Evolutionary conservation across 345 rosid species (phyloP).

Genomic region (Camelina laxa): DNA sequence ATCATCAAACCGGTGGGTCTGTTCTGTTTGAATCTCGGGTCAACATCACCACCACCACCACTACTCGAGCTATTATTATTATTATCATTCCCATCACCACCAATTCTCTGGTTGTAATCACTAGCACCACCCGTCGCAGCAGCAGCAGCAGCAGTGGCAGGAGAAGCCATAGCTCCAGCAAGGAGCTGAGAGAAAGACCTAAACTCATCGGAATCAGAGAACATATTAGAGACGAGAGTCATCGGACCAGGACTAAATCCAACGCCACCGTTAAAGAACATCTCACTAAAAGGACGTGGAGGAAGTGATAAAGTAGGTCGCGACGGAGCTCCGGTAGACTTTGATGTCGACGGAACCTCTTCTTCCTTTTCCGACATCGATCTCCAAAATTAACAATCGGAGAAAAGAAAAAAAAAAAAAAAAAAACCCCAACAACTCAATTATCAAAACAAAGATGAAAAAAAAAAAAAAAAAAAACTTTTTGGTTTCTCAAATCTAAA

Average conservation of each 20-base stretch:
- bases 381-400: constrained; percentile 15
- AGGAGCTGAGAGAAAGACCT: constrained; percentile 86
- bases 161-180: constrained; percentile 78
- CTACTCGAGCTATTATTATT: constrained; percentile 6
- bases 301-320: constrained; percentile 70
- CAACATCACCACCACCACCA: constrained; percentile 35
- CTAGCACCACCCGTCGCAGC: not conserved
- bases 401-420: not conserved
- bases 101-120: constrained; percentile 25
- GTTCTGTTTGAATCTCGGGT: constrained; percentile 54
- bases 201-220: constrained; percentile 74
- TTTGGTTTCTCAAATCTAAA: not conserved
- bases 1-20: constrained; percentile 58
- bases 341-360: constrained; percentile 42
- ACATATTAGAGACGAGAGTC: constrained; percentile 83
- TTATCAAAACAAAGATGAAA: constrained; percentile 19
- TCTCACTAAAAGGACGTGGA: constrained; percentile 58
- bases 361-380: constrained; percentile 57
- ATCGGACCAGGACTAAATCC: constrained; percentile 92
- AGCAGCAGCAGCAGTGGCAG: constrained; percentile 40
- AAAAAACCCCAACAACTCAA: constrained; percentile 31
- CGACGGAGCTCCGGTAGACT: constrained; percentile 46
- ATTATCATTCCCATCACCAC: constrained; percentile 24
- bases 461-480: not conserved
- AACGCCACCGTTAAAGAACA: constrained; percentile 49